Evolutionary conservation across 805 yeast genomes (phyloP).

Genomic region (Jamesozyma hellenica): DNA sequence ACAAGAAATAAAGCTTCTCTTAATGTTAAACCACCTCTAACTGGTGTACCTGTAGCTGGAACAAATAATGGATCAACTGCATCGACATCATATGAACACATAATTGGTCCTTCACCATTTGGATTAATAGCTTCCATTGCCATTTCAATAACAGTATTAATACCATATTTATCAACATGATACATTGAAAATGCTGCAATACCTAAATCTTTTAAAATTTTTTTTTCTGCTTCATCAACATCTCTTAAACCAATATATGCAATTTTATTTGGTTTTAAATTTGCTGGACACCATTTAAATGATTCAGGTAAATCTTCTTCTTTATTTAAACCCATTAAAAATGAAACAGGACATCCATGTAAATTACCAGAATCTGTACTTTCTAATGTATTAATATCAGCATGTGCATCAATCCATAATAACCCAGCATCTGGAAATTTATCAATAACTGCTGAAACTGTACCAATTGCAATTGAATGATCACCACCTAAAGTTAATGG

Average conservation of each 20-base stretch:
- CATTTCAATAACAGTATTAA: constrained; percentile 83
- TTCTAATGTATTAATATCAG: constrained; percentile 85
- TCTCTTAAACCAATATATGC: constrained; percentile 94
- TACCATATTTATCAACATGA: constrained; percentile 90
- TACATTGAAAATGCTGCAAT: constrained; percentile 90
- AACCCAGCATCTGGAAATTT: constrained; percentile 80
- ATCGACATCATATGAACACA: constrained; percentile 89
- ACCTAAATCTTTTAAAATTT: constrained; percentile 55
- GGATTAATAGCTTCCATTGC: constrained; percentile 77
- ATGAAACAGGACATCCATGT: constrained; percentile 95
- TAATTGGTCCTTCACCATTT: constrained; percentile 61
- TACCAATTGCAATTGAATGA: constrained; percentile 91
- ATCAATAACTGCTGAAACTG: constrained; percentile 73
- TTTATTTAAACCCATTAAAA: constrained; percentile 70
- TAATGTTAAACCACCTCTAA: constrained; percentile 87
- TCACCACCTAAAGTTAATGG: constrained; percentile 93
- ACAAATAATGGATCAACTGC: constrained; percentile 91
- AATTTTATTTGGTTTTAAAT: constrained; percentile 56
- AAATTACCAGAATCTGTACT: constrained; percentile 81
- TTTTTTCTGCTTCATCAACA: constrained; percentile 78
- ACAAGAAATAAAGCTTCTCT: constrained; percentile 90
- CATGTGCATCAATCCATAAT: constrained; percentile 96
- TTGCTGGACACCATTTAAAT: constrained; percentile 69
- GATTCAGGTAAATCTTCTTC: constrained; percentile 48
- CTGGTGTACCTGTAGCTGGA: constrained; percentile 97